Evolutionary conservation across 768 basidiomycete genomes (phyloP).

Genomic region (Cystobasidium tubakii): DNA sequence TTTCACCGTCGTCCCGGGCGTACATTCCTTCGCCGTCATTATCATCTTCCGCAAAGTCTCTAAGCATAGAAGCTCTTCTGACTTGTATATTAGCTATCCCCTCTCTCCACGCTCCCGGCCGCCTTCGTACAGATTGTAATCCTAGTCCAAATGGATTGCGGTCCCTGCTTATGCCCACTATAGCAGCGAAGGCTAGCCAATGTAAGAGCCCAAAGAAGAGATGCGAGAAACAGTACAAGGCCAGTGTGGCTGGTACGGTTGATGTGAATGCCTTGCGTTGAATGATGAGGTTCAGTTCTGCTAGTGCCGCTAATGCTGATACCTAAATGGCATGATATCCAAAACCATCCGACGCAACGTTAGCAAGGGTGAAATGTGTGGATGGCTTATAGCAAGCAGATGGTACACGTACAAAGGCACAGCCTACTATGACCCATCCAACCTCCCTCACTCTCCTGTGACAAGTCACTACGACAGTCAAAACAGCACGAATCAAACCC

Average conservation of each 20-base stretch:
- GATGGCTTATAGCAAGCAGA: too few relatives aligned
- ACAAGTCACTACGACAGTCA: background rate
- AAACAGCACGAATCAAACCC: slow-evolving; percentile 14
- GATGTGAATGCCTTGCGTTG: slow-evolving; percentile 21
- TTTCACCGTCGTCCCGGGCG: background rate
- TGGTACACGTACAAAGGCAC: slow-evolving; percentile 12
- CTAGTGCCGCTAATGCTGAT: slow-evolving; percentile 21
- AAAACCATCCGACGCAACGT: too few relatives aligned
- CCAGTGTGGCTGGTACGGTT: background rate
- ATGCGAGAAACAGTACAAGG: slow-evolving; percentile 23
- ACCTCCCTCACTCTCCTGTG: slow-evolving; percentile 20
- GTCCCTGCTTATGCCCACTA: slow-evolving; percentile 15
- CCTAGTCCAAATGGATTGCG: slow-evolving; percentile 34
- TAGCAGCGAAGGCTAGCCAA: slow-evolving; percentile 31
- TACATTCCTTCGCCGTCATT: background rate
- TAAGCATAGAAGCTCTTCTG: background rate
- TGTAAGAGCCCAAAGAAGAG: slow-evolving; percentile 31
- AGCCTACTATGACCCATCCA: slow-evolving; percentile 25
- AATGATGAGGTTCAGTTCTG: slow-evolving; percentile 31
- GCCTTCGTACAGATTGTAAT: background rate
- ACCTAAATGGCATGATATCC: slow-evolving; percentile 12
- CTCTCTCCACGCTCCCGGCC: slow-evolving; percentile 18
- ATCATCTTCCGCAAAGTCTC: background rate
- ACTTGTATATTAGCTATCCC: slow-evolving; percentile 11
- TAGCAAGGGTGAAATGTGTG: too few relatives aligned